phyloP scores from a whole-genome alignment of 345 rosid species.

The Noccaea bulbosa region DNA sequence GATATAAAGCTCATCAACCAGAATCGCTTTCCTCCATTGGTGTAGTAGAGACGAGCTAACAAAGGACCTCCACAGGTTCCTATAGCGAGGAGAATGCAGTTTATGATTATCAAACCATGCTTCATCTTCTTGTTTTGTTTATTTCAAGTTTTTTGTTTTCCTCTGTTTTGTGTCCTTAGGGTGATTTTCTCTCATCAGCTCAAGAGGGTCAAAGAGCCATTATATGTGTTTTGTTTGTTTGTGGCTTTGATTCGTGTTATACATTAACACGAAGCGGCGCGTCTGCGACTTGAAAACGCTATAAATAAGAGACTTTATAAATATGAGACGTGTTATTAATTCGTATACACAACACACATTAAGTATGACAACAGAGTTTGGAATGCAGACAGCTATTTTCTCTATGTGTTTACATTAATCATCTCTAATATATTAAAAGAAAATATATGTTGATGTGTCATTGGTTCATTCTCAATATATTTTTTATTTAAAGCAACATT shows the following conservation, averaged over 20 bases:
- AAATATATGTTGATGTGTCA: too few relatives aligned
- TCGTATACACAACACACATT: background rate
- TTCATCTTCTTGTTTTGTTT: constrained; percentile 27
- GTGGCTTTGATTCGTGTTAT: constrained; percentile 30
- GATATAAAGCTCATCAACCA: constrained; percentile 74
- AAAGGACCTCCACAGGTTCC: constrained; percentile 75
- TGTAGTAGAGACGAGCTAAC: constrained; percentile 68
- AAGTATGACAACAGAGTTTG: background rate
- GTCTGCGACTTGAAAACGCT: constrained; percentile 1
- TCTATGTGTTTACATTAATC: too few relatives aligned
- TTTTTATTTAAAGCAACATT: too few relatives aligned
- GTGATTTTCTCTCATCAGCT: background rate
- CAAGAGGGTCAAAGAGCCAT: constrained; percentile 8
- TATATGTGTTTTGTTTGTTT: constrained; percentile 15
- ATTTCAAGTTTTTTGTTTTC: background rate
- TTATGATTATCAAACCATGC: constrained; percentile 42
- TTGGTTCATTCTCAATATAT: too few relatives aligned
- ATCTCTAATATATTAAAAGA: too few relatives aligned
- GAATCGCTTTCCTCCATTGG: constrained; percentile 67
- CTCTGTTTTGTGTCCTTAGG: background rate
- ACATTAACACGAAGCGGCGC: background rate
- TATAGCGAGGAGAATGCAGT: constrained; percentile 50
- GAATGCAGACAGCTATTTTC: too few relatives aligned
- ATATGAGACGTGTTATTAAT: constrained; percentile 12
- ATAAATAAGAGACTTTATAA: background rate